Conservation (phyloP, 177 flowering plant genomes). For the Vitis hybrid region DNA sequence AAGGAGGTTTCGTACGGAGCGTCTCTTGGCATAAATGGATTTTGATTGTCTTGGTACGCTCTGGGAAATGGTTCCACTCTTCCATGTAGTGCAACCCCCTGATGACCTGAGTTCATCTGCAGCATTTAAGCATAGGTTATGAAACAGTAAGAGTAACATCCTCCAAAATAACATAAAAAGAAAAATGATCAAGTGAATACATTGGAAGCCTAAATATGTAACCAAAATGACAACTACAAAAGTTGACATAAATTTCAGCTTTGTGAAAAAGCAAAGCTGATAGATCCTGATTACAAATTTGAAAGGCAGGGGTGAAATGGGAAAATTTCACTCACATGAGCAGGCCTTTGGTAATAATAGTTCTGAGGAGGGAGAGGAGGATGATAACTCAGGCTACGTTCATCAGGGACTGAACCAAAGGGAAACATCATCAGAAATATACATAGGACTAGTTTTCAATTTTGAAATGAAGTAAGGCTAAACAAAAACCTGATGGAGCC, state of each 20-base stretch:
- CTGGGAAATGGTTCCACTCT: conserved; percentile 4
- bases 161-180: no score
- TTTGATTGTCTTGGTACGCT: conserved; percentile 12
- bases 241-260: no score
- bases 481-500: conserved; percentile 24
- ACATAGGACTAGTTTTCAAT: background rate
- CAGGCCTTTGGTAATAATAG: conserved; percentile 14
- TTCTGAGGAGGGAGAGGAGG: conserved; percentile 12
- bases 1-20: conserved; percentile 9
- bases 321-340: conserved; percentile 24
- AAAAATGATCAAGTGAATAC: no score
- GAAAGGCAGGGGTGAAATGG: no score
- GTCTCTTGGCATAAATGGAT: conserved; percentile 8
- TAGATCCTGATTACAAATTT: no score
- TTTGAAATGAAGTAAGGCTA: background rate
- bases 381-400: conserved; percentile 18
- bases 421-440: conserved; percentile 10
- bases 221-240: no score
- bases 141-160: no score
- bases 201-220: no score
- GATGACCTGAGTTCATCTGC: conserved; percentile 22
- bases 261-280: no score
- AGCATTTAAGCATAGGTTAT: background rate
- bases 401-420: conserved; percentile 19
- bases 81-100: conserved; percentile 12